A percentile compares a stretch with the other conserved stretches of the same genome.
Evolutionary conservation across 1,284 basidiomycete species (phyloP).

Genomic region (Pyrrhoderma lamaoense): DNA sequence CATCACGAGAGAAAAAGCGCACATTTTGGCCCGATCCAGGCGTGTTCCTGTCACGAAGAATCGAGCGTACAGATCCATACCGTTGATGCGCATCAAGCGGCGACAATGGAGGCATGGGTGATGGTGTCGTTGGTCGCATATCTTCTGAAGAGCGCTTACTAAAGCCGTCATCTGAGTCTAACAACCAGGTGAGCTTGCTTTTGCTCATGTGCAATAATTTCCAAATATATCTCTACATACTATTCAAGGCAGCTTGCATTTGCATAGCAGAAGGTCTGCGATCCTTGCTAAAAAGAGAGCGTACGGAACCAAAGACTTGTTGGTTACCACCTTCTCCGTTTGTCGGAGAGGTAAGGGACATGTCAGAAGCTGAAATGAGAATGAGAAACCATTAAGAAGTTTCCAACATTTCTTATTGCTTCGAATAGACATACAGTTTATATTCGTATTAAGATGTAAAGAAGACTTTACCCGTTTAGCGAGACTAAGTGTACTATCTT

Average conservation of each 20-base stretch:
- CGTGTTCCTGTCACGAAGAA: constrained; percentile 59
- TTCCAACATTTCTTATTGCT: constrained; percentile 11
- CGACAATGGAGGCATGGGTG: constrained; percentile 22
- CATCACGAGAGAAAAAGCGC: constrained; percentile 64
- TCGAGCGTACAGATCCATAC: constrained; percentile 50
- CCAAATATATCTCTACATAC: neutral
- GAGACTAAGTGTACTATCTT: constrained; percentile 29
- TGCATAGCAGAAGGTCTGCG: constrained; percentile 23
- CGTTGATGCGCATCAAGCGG: constrained; percentile 18
- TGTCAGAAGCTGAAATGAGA: constrained; percentile 36
- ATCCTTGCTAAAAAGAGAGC: constrained; percentile 12
- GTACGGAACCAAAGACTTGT: constrained; percentile 13
- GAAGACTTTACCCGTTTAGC: constrained; percentile 52
- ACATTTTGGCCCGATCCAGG: constrained; percentile 70
- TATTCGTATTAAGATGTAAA: constrained; percentile 32
- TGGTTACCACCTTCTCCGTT: constrained; percentile 27
- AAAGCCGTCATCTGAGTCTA: neutral
- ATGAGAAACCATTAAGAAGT: neutral
- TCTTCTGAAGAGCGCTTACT: constrained; percentile 4
- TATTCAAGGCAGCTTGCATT: constrained; percentile 15
- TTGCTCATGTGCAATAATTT: no score
- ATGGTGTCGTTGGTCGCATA: constrained; percentile 6
- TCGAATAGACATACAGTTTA: constrained; percentile 32
- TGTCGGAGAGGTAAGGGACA: constrained; percentile 31
- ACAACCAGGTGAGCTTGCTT: constrained; percentile 7